Evolutionary conservation across 1,284 basidiomycete species (phyloP).

Genomic region (Ganoderma lucidum): DNA sequence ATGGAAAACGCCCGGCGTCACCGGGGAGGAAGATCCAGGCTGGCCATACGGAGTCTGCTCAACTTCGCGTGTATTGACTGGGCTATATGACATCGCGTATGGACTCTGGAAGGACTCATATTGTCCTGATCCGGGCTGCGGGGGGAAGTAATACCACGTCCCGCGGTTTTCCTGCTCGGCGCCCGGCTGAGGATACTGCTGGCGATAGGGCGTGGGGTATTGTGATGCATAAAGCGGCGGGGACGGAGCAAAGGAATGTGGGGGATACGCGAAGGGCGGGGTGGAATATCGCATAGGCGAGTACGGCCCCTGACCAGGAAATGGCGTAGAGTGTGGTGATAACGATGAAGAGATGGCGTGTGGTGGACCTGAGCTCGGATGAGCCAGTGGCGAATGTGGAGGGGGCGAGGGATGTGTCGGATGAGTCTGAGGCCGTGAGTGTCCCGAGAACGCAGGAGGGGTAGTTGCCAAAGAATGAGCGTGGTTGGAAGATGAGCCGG

Average conservation of each 20-base stretch:
- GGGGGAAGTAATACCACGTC: slow-evolving; percentile 65
- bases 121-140: slow-evolving; percentile 41
- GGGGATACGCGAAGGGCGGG: slow-evolving; percentile 50
- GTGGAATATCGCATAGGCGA: slow-evolving; percentile 51
- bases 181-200: slow-evolving; percentile 35
- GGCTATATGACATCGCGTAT: slow-evolving; percentile 47
- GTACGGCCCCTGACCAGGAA: slow-evolving; percentile 45
- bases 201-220: slow-evolving; percentile 49
- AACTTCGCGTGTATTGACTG: slow-evolving; percentile 31
- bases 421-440: slow-evolving; percentile 36
- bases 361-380: slow-evolving; percentile 30
- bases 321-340: slow-evolving; percentile 41
- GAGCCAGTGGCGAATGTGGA: slow-evolving; percentile 40
- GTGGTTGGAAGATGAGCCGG: slow-evolving; percentile 38
- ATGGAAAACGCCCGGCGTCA: slow-evolving; percentile 26
- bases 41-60: slow-evolving; percentile 31
- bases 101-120: slow-evolving; percentile 53
- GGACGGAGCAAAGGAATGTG: slow-evolving; percentile 50
- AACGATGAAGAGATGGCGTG: slow-evolving; percentile 20
- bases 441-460: slow-evolving; percentile 37
- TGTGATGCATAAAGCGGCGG: slow-evolving; percentile 48
- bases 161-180: slow-evolving; percentile 52
- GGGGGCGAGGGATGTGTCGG: slow-evolving; percentile 44
- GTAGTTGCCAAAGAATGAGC: slow-evolving; percentile 39
- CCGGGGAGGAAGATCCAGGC: slow-evolving; percentile 27